Conservation (phyloP, 2,329 filamentous ascomycete genomes). For the Dactylellina haptotyla region DNA sequence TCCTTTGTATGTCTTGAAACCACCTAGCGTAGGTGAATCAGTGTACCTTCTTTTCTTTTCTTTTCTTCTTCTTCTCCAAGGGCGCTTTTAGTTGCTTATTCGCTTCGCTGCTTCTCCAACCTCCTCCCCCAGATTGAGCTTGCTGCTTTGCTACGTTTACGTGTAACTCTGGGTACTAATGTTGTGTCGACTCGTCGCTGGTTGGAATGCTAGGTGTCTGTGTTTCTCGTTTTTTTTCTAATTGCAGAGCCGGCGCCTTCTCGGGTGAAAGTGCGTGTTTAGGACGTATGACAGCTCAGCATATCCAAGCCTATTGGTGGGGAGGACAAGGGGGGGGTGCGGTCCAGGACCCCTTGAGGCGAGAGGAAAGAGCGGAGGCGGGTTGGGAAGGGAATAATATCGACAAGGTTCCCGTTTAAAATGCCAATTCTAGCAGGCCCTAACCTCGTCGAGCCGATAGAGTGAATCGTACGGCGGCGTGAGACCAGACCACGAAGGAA, state of each 20-base stretch:
- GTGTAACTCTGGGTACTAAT: constrained; percentile 33
- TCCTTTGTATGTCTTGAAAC: constrained; percentile 19
- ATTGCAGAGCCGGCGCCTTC: constrained; percentile 41
- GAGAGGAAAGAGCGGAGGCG: constrained; percentile 28
- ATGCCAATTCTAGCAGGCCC: constrained; percentile 30
- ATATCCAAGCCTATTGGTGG: constrained; percentile 53
- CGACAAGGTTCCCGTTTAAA: constrained; percentile 30
- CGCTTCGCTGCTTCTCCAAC: constrained; percentile 29
- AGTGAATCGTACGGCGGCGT: not conserved
- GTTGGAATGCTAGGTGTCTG: constrained; percentile 52
- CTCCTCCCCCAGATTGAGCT: constrained; percentile 26
- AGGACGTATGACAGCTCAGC: constrained; percentile 54
- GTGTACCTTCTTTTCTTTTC: no score
- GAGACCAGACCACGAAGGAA: not conserved
- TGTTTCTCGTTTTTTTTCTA: constrained; percentile 29
- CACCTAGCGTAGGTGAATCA: constrained; percentile 33
- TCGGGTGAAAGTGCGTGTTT: constrained; percentile 53
- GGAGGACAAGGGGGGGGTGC: constrained; percentile 53
- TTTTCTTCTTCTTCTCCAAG: not conserved
- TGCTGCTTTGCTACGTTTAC: constrained; percentile 51
- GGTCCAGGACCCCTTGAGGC: constrained; percentile 42
- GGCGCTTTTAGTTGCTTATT: no score
- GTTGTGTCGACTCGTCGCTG: constrained; percentile 46
- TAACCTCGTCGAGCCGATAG: constrained; percentile 14
- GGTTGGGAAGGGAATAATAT: constrained; percentile 20